Evolutionary conservation across 805 yeast species (phyloP).

Genomic region (Cyberlindnera meyerae): DNA sequence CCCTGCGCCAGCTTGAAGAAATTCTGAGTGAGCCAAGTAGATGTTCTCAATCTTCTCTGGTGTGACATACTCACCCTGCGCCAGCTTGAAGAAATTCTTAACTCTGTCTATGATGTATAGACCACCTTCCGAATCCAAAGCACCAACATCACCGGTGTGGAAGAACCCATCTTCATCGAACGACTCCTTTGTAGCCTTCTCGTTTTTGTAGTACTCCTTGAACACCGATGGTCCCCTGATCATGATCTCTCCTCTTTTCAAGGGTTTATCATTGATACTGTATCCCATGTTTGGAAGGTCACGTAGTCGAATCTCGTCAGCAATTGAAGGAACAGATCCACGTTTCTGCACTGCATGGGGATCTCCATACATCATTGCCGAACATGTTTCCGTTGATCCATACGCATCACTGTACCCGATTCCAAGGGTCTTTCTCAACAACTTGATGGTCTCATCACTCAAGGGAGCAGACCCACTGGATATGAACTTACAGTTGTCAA

Average conservation of each 20-base stretch:
- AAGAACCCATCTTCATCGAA: conserved; percentile 50
- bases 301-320: conserved; percentile 43
- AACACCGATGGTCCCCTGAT: conserved; percentile 54
- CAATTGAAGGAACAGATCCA: conserved; percentile 36
- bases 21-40: conserved; percentile 49
- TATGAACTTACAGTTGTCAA: conserved; percentile 30
- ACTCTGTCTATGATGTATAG: conserved; percentile 50
- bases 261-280: conserved; percentile 20
- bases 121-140: conserved; percentile 39
- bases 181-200: conserved; percentile 41
- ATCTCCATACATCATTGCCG: conserved; percentile 36
- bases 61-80: conserved; percentile 55
- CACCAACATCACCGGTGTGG: conserved; percentile 54
- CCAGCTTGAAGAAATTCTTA: conserved; percentile 51
- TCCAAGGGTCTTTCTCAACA: conserved; percentile 47
- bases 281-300: conserved; percentile 45
- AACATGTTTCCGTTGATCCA: conserved; percentile 52
- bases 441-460: conserved; percentile 47
- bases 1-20: conserved; percentile 55
- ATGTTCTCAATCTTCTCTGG: conserved; percentile 63
- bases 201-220: conserved; percentile 42
- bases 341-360: conserved; percentile 2
- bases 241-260: conserved; percentile 43
- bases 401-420: conserved; percentile 44
- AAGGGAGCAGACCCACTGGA: conserved; percentile 58